phyloP scores from a whole-genome alignment of 345 rosid species.

The Stellera chamaejasme region DNA sequence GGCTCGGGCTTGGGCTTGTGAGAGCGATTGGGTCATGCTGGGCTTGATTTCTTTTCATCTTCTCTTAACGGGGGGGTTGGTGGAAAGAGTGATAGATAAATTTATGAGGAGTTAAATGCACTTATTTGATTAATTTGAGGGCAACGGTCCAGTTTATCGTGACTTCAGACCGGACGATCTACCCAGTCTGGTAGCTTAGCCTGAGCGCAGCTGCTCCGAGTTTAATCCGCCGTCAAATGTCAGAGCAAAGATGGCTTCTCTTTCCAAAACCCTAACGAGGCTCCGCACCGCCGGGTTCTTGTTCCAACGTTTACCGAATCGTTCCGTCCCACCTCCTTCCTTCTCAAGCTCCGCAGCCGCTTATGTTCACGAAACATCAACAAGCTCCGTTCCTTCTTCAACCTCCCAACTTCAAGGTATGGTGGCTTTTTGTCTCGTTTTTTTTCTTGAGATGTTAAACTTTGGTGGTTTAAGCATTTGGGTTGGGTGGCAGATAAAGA shows the following conservation, averaged over 20 bases:
- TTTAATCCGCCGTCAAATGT: conserved; percentile 8
- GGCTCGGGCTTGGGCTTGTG: background rate
- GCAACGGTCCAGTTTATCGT: too few species aligned
- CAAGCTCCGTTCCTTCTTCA: conserved; percentile 6
- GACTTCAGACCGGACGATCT: too few species aligned
- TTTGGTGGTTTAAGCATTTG: background rate
- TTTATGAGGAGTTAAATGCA: too few species aligned
- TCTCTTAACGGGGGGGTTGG: too few species aligned
- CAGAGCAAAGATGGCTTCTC: conserved; percentile 28
- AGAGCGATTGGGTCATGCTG: background rate
- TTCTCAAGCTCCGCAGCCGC: conserved; percentile 24
- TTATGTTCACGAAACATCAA: conserved; percentile 16
- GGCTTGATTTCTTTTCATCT: too few species aligned
- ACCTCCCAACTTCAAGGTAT: conserved; percentile 37
- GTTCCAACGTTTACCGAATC: conserved; percentile 6
- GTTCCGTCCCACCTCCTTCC: conserved; percentile 21
- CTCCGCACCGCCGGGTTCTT: conserved; percentile 18
- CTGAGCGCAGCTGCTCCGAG: too few species aligned
- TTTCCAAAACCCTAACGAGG: conserved; percentile 39
- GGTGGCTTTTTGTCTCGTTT: conserved; percentile 4
- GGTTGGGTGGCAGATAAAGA: conserved; percentile 23
- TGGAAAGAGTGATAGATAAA: too few species aligned
- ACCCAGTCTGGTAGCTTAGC: background rate
- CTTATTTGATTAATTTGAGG: too few species aligned
- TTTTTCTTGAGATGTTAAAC: conserved; percentile 1